Conservation (phyloP, 1,139 yeast genomes). For the Yamadazyma aaseri region DNA sequence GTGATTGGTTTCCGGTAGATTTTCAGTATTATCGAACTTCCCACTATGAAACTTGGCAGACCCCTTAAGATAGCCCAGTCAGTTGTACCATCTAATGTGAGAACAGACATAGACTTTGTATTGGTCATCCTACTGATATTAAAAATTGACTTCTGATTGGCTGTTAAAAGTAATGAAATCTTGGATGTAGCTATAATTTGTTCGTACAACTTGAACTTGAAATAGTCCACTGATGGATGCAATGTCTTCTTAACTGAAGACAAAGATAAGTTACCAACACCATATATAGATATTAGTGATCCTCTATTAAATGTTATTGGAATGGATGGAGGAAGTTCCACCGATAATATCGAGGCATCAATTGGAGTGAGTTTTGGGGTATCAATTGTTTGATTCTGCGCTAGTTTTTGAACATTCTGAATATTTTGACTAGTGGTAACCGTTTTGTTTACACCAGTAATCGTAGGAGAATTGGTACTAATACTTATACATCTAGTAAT, state of each 20-base stretch:
- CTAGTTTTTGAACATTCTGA: slow-evolving; percentile 19
- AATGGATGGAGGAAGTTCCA: slow-evolving; percentile 56
- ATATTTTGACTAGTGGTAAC: slow-evolving; percentile 20
- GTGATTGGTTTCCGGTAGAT: slow-evolving; percentile 39
- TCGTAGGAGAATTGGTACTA: slow-evolving; percentile 8
- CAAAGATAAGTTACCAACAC: slow-evolving; percentile 22
- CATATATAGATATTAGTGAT: slow-evolving; percentile 48
- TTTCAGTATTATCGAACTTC: slow-evolving; percentile 44
- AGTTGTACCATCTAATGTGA: slow-evolving; percentile 52
- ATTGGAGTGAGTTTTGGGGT: slow-evolving; percentile 34
- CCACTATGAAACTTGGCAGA: slow-evolving; percentile 52
- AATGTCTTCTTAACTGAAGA: slow-evolving; percentile 28
- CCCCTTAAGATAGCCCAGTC: slow-evolving; percentile 60
- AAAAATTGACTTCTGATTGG: slow-evolving; percentile 18
- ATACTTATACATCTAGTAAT: slow-evolving; percentile 10
- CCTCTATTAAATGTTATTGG: slow-evolving; percentile 50
- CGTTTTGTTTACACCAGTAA: slow-evolving; percentile 13
- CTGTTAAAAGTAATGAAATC: slow-evolving; percentile 38
- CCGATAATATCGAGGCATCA: slow-evolving; percentile 43
- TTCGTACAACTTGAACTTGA: slow-evolving; percentile 22
- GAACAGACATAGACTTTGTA: slow-evolving; percentile 18
- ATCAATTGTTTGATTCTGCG: slow-evolving; percentile 18
- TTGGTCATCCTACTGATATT: slow-evolving; percentile 18
- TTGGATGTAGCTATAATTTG: slow-evolving; percentile 49
- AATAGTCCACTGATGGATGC: slow-evolving; percentile 12